A percentile compares a stretch with the other conserved stretches of the same genome.
Evolutionary conservation across 441 rosid species (phyloP).

Genomic region (Corymbia citriodora): DNA sequence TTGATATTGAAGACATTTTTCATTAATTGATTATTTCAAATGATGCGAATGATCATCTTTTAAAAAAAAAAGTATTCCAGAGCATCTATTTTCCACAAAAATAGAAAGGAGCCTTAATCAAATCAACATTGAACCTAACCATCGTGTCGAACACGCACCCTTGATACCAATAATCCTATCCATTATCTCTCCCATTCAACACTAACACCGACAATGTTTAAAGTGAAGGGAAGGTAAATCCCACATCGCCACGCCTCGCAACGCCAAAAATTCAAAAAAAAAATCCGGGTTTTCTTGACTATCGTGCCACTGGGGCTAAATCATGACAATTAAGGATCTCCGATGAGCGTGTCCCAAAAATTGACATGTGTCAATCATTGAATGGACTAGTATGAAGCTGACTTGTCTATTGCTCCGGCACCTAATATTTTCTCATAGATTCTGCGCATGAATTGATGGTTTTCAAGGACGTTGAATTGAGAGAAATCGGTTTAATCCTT

Average conservation of each 20-base stretch:
- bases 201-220: background rate
- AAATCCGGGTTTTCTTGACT: background rate
- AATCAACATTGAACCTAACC: background rate
- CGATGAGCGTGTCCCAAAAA: no score
- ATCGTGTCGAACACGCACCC: background rate
- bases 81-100: accelerated
- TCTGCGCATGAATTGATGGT: background rate
- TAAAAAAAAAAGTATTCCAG: accelerated
- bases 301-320: background rate
- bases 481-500: background rate
- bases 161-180: background rate
- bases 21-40: accelerated
- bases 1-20: background rate
- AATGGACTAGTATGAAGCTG: no score
- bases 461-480: background rate
- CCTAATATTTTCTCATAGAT: no score
- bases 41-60: accelerated
- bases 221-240: background rate
- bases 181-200: background rate
- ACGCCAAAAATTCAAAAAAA: background rate
- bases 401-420: no score
- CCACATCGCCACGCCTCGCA: accelerated
- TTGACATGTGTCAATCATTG: no score
- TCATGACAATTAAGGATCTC: background rate
- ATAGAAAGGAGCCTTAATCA: accelerated